Evolutionary conservation across 805 yeast species (phyloP).

Genomic region (Metschnikowia borealis): DNA sequence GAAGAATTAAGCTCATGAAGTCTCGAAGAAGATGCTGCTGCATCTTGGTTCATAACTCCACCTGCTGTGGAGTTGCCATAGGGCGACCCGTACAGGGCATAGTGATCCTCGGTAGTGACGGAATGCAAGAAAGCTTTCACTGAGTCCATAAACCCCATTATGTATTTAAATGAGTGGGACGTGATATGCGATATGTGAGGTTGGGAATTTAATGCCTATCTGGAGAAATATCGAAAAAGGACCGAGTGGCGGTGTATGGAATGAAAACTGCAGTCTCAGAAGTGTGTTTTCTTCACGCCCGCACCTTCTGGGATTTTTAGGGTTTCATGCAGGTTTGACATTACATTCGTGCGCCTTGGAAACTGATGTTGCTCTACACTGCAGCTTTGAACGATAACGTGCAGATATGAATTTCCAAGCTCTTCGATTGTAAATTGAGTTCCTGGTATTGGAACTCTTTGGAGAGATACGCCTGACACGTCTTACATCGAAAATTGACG

Average conservation of each 20-base stretch:
- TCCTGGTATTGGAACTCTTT: too few relatives aligned
- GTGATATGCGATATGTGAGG: background rate
- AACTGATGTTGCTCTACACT: background rate
- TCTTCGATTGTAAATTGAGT: too few relatives aligned
- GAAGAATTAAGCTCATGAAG: slow-evolving; percentile 34
- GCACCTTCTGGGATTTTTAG: background rate
- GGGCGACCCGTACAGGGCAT: slow-evolving; percentile 47
- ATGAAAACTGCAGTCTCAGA: background rate
- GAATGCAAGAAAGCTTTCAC: slow-evolving; percentile 42
- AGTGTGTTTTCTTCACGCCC: slow-evolving; percentile 1
- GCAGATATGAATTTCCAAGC: background rate
- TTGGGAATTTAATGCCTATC: background rate
- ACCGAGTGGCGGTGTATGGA: background rate
- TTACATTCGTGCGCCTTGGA: background rate
- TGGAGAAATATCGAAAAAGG: background rate
- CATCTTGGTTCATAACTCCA: slow-evolving; percentile 13
- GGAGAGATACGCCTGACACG: too few relatives aligned
- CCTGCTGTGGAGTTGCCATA: slow-evolving; percentile 18
- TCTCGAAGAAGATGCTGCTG: slow-evolving; percentile 27
- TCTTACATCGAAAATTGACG: background rate
- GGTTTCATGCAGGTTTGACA: background rate
- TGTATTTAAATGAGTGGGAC: background rate
- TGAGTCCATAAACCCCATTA: slow-evolving; percentile 37
- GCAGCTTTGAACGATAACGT: background rate
- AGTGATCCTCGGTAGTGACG: slow-evolving; percentile 56